Evolutionary conservation across 805 yeast species (phyloP), one percentile per base, ranked within the genome.

Genomic region (Barnettozyma vustinii): DNA sequence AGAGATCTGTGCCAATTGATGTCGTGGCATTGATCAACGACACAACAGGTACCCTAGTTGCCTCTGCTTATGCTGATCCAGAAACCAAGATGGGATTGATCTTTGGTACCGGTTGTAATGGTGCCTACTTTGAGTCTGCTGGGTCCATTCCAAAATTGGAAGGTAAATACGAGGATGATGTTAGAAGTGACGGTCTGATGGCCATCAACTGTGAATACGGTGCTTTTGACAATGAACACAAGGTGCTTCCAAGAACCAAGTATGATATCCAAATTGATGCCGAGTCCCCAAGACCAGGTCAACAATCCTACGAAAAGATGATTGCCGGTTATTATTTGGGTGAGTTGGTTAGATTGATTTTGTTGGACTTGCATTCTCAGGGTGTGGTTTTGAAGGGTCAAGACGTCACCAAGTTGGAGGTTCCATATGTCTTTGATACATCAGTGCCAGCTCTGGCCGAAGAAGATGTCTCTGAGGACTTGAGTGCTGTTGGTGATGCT

Each of bases 161-260:
- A 59, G 96, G 94, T 52, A 72, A 70, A 59, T 67, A 84, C 47
- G 76, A 81, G 27, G 71, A 68, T 40, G 96, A 88, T 63, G 77
- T 89, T 57, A 64, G 79, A 36, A 68, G 64, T 7, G 79, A 78
- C 44, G 76, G 85, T 40, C 82, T 84, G 54, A 91, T 92, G 96
- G 97, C 97, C 48, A 92, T 92, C 68, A 92, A 92, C 77, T 90
- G 97, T 76, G 99, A 92, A 74, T 92, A 92, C 73, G 98, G 99
- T 63, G 92, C 97, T 7, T 92, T 92, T 66, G 98, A 92, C 68
- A 91, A 89, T 65, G 97, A 89, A 70, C 95, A 85, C 62, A 51
- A 58, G 9, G 79, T 83, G 33, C 77, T 92, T 59, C 98, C 98
- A 64, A 81, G 97, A 72, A 91, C 96, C 57, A 84, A 83, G 67